Evolutionary conservation across 2,329 filamentous ascomycete genomes (phyloP).

Genomic region (Microcyclospora pomicola): DNA sequence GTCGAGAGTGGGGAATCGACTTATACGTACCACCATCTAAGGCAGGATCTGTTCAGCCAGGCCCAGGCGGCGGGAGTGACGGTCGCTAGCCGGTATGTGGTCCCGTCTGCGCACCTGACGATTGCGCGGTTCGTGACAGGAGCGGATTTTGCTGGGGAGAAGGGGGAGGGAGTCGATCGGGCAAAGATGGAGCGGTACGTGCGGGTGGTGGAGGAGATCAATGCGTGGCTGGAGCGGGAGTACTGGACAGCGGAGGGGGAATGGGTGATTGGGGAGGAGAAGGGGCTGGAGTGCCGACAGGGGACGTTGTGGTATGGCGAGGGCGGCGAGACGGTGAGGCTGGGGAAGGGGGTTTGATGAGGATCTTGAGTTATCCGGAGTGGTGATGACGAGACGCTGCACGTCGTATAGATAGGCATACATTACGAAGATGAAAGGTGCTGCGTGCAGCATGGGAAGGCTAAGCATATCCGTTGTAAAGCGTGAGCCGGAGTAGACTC

Average conservation of each 20-base stretch:
- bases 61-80: conserved; percentile 49
- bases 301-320: conserved; percentile 74
- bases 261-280: conserved; percentile 81
- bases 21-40: conserved; percentile 85
- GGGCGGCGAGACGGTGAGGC: conserved; percentile 54
- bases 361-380: too few species aligned
- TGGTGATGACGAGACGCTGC: too few species aligned
- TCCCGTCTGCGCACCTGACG: conserved; percentile 81
- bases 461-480: too few species aligned
- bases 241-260: conserved; percentile 57
- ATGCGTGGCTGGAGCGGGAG: conserved; percentile 55
- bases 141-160: conserved; percentile 38
- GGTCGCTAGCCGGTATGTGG: conserved; percentile 68
- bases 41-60: conserved; percentile 58
- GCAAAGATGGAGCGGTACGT: conserved; percentile 53
- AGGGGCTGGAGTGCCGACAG: conserved; percentile 59
- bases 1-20: conserved; percentile 36
- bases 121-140: conserved; percentile 65
- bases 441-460: too few species aligned
- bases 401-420: too few species aligned
- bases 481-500: too few species aligned
- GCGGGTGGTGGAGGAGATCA: conserved; percentile 58
- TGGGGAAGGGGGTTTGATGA: conserved; percentile 35
- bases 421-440: too few species aligned
- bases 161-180: conserved; percentile 28